These are phyloP conservation scores for Fusarium begoniae DNA, from an alignment of 2,329 filamentous ascomycete genomes.

Conservation along the genomic window DNA sequence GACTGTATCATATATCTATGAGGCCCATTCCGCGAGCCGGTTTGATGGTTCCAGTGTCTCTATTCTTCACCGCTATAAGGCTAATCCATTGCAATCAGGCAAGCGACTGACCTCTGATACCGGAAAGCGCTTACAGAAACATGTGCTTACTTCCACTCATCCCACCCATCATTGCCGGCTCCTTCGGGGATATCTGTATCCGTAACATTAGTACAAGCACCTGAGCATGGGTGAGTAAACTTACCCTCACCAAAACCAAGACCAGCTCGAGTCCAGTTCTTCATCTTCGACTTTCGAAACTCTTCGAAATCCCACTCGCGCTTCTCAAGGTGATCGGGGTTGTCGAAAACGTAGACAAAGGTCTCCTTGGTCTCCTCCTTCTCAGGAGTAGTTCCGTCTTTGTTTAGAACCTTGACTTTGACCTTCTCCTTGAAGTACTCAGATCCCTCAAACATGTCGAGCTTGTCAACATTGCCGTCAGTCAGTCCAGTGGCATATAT, in stretches of 20 bases:
- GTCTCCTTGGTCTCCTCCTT: conserved; percentile 61
- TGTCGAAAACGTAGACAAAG: conserved; percentile 72
- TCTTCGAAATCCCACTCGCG: conserved; percentile 89
- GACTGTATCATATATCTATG: conserved; percentile 14
- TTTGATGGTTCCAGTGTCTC: conserved; percentile 7
- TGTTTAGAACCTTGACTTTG: conserved; percentile 61
- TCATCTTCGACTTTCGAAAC: conserved; percentile 79
- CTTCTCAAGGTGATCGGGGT: conserved; percentile 66
- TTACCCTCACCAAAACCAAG: conserved; percentile 55
- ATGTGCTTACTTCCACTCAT: conserved; percentile 6
- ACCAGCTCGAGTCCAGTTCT: conserved; percentile 61
- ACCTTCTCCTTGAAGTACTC: conserved; percentile 72
- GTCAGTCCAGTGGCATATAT: conserved; percentile 82
- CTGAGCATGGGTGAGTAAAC: not conserved
- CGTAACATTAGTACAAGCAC: conserved; percentile 10
- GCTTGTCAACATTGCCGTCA: conserved; percentile 74
- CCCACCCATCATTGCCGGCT: conserved; percentile 3
- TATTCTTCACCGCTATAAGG: conserved; percentile 29
- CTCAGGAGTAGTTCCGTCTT: conserved; percentile 49
- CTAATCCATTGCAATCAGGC: conserved; percentile 8
- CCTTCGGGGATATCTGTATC: conserved; percentile 36
- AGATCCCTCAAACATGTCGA: conserved; percentile 84
- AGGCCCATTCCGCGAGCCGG: conserved; percentile 3
- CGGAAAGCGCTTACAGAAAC: conserved; percentile 31
- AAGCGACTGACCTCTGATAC: conserved; percentile 8